phyloP scores from a whole-genome alignment of 352 stramenopile species.

The Phytophthora nicotianae region DNA sequence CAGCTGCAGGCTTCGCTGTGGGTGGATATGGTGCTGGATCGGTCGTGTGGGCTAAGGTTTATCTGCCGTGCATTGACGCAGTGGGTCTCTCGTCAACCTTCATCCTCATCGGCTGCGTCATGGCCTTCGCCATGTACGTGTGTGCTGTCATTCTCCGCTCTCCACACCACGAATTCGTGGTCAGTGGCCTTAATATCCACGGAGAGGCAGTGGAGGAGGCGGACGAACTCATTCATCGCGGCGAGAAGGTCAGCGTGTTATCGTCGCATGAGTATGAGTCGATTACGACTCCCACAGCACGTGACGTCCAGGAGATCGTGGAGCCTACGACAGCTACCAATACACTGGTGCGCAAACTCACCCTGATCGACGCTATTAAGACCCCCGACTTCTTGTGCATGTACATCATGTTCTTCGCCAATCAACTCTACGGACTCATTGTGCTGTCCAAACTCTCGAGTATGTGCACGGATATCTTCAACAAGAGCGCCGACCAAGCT shows the following conservation, averaged over 20 bases:
- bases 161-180: constrained; percentile 55
- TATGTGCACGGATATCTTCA: constrained; percentile 59
- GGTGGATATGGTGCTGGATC: constrained; percentile 61
- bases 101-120: constrained; percentile 45
- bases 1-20: constrained; percentile 62
- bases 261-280: constrained; percentile 50
- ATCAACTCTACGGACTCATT: constrained; percentile 64
- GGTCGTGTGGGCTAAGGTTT: constrained; percentile 66
- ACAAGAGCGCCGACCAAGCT: constrained; percentile 32
- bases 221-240: constrained; percentile 32
- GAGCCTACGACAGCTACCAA: constrained; percentile 33
- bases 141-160: constrained; percentile 50
- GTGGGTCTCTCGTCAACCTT: constrained; percentile 58
- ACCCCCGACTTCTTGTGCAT: constrained; percentile 65
- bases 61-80: constrained; percentile 50
- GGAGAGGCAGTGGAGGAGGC: constrained; percentile 44
- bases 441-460: constrained; percentile 63
- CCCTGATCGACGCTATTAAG: constrained; percentile 57
- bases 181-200: constrained; percentile 61
- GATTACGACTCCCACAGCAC: constrained; percentile 38
- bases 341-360: constrained; percentile 51
- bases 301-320: constrained; percentile 38
- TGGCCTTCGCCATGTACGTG: constrained; percentile 44
- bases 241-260: constrained; percentile 44
- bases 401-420: constrained; percentile 69